Conservation (phyloP, 495 filamentous ascomycete genomes). For the Penicillium riverlandense region DNA sequence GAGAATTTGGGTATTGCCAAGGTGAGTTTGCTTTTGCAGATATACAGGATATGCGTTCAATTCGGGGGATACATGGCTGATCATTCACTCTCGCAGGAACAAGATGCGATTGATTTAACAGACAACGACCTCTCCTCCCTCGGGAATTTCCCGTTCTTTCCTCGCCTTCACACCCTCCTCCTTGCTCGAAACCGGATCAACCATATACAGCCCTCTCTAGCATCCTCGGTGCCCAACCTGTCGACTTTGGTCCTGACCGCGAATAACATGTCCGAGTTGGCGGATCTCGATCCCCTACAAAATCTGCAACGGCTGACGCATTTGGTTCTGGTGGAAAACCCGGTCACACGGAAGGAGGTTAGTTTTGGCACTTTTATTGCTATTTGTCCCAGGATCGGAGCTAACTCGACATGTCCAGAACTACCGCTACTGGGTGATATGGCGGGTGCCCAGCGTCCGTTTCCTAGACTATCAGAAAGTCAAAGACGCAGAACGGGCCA, state of each 20-base stretch:
- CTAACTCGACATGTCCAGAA: conserved; percentile 44
- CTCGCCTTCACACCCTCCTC: conserved; percentile 77
- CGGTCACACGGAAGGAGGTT: conserved; percentile 88
- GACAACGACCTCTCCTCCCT: conserved; percentile 92
- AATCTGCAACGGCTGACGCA: conserved; percentile 65
- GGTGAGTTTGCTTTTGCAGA: conserved; percentile 36
- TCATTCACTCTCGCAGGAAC: conserved; percentile 41
- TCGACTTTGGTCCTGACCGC: conserved; percentile 68
- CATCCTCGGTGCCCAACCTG: conserved; percentile 69
- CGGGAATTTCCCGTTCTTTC: conserved; percentile 89
- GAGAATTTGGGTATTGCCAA: conserved; percentile 97
- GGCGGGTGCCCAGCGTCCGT: conserved; percentile 72
- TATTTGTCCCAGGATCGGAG: too few species aligned
- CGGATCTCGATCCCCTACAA: conserved; percentile 81
- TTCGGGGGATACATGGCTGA: too few species aligned
- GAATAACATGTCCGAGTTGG: conserved; percentile 70
- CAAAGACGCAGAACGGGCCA: conserved; percentile 70
- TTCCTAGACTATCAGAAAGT: conserved; percentile 94
- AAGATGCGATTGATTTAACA: conserved; percentile 95
- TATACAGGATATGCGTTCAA: neutral
- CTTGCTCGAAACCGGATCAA: conserved; percentile 83
- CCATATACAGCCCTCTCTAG: conserved; percentile 66
- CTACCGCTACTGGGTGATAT: conserved; percentile 89
- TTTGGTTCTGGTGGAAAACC: conserved; percentile 77
- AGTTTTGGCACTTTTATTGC: conserved; percentile 12